A percentile compares a stretch with the other conserved stretches of the same genome.
Evolutionary conservation across 208 protist genomes (phyloP).

Genomic region (Naegleria lovaniensis): DNA sequence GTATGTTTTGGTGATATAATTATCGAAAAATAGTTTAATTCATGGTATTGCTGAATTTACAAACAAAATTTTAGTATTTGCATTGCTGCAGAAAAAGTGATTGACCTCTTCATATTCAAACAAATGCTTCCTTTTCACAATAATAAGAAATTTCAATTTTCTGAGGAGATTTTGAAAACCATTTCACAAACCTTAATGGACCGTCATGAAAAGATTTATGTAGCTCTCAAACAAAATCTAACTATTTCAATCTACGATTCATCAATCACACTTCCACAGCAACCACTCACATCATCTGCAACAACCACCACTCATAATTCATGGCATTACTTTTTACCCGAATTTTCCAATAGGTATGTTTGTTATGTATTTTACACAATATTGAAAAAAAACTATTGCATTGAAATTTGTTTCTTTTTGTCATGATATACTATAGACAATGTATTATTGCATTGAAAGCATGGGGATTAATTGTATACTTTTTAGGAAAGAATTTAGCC

Average conservation of each 20-base stretch:
- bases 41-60: too few relatives aligned
- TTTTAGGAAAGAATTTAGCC: not conserved
- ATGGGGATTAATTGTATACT: not conserved
- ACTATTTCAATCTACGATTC: not conserved
- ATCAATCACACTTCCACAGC: not conserved
- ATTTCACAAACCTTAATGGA: not conserved
- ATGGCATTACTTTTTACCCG: not conserved
- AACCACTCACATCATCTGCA: not conserved
- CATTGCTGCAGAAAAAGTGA: not conserved
- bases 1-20: not conserved
- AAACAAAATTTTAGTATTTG: too few relatives aligned
- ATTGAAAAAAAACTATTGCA: too few relatives aligned
- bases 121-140: not conserved
- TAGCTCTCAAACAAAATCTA: not conserved
- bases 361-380: too few relatives aligned
- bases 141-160: not conserved
- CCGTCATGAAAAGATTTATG: not conserved
- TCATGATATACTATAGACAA: not conserved
- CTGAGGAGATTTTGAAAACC: not conserved
- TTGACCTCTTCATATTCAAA: not conserved
- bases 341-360: not conserved
- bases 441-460: not conserved
- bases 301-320: not conserved
- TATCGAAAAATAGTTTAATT: too few relatives aligned
- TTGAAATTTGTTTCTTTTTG: too few relatives aligned